phyloP scores from a whole-genome alignment of 768 basidiomycete genomes.

The Amanita exitialis region DNA sequence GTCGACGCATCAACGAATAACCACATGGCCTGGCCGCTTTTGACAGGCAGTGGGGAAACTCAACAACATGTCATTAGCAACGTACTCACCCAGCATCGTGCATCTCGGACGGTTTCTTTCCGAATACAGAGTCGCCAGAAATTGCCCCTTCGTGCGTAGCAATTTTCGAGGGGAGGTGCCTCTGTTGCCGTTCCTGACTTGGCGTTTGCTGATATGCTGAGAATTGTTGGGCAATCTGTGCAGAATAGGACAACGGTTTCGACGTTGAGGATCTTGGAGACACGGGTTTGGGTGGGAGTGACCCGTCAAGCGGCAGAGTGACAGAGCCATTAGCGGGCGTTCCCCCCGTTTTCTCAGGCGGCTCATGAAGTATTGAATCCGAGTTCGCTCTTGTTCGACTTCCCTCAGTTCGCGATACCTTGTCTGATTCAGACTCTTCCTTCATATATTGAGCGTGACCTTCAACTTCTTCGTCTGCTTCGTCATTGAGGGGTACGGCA shows the following conservation, averaged over 20 bases:
- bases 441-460: conserved; percentile 11
- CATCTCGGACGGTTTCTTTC: conserved; percentile 64
- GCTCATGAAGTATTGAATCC: conserved; percentile 1
- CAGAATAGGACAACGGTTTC: conserved; percentile 42
- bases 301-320: conserved; percentile 13
- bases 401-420: neutral
- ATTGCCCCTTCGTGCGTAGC: conserved; percentile 3
- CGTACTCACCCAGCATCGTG: conserved; percentile 74
- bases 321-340: neutral
- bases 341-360: neutral
- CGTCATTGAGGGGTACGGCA: conserved; percentile 16
- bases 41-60: conserved; percentile 9
- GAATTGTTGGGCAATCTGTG: conserved; percentile 57
- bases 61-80: conserved; percentile 9
- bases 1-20: neutral
- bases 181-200: conserved; percentile 51
- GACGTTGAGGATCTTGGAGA: conserved; percentile 14
- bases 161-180: conserved; percentile 15
- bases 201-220: conserved; percentile 56
- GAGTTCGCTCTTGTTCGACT: conserved; percentile 1
- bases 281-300: conserved; percentile 19
- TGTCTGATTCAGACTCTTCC: neutral
- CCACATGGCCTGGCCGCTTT: neutral
- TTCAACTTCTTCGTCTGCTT: conserved; percentile 17
- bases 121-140: conserved; percentile 31